Evolutionary conservation across 2,329 filamentous ascomycete species (phyloP), one percentile per base, ranked within the genome.

Genomic region (Arthrocladium fulminans): DNA sequence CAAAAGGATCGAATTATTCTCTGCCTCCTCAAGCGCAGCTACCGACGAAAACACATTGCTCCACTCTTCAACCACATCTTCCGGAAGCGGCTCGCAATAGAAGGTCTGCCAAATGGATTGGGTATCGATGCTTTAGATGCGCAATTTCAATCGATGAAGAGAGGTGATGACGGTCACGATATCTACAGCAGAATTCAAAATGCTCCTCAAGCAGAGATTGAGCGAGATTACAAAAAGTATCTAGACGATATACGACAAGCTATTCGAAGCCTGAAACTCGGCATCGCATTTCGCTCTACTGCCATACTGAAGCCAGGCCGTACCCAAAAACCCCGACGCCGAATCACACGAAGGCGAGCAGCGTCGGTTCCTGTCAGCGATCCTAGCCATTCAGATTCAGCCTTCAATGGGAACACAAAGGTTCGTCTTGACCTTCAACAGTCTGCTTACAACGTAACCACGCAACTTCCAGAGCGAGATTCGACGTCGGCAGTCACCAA

Each of bases 311-410:
- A 29, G 27, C 7, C 13, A 29, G 27, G 13, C 7, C 52, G 56
- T 50, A 55, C 48, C 46, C 43, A 47, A 48, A 35, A 35, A 7
- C 6, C 6, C 6, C 6, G 32, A n/a, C 6, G 32, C 32, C 32
- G 17, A 5, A 5, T n/a, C 5, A 7, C 13, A 35, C 32, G 32
- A 7, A 8, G 7, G 17, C 13, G 32, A 35, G 32, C 32, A 35
- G 32, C n/a, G 13, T 15, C 32, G 32, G 13, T 35, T 8, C 32
- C 32, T 8, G 32, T 8, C n/a, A 8, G 7, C 7, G 6, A 8
- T 35, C 7, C 6, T 35, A 7, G 13, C 6, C 7, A 35, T n/a
- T 15, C 6, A 7, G 32, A 7, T 15, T 8, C 32, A 5, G 32
- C n/a, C 32, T n/a, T 5, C 32, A 5, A 15, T 5, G 13, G n/a